Percentiles rank a stretch among this genome's conserved stretches.
Evolutionary conservation across 2,329 filamentous ascomycete species (phyloP).

Genomic region (Orbilia oligospora): DNA sequence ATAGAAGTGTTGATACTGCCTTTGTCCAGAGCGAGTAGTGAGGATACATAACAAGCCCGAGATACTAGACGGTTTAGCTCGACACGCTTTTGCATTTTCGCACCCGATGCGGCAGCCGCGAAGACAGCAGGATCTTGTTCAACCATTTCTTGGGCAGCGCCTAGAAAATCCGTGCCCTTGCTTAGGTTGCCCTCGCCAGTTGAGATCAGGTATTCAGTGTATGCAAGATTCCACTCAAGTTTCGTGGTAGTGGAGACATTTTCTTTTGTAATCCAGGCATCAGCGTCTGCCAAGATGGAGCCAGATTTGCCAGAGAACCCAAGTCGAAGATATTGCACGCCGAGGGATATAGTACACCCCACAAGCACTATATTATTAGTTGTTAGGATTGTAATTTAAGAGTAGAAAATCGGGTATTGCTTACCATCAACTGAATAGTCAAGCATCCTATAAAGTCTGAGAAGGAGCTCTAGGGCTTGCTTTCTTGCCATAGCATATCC

Average conservation of each 20-base stretch:
- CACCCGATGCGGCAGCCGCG: conserved; percentile 64
- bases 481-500: conserved; percentile 63
- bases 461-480: conserved; percentile 62
- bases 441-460: conserved; percentile 61
- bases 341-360: conserved; percentile 66
- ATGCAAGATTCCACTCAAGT: conserved; percentile 77
- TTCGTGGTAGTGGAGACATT: conserved; percentile 69
- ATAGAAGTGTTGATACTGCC: conserved; percentile 75
- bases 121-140: conserved; percentile 65
- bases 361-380: conserved; percentile 55
- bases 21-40: conserved; percentile 75
- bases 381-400: neutral
- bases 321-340: conserved; percentile 73
- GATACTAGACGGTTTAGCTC: conserved; percentile 72
- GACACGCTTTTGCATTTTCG: conserved; percentile 67
- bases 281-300: conserved; percentile 73
- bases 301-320: conserved; percentile 75
- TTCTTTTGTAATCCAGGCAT: conserved; percentile 69
- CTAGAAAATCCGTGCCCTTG: conserved; percentile 70
- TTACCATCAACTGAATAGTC: conserved; percentile 54
- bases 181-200: conserved; percentile 73
- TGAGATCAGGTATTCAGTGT: conserved; percentile 80
- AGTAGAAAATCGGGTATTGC: neutral
- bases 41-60: conserved; percentile 76
- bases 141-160: conserved; percentile 63